A percentile compares a stretch with the other conserved stretches of the same genome.
These are phyloP conservation scores for Rubia peregrina DNA, from an alignment of 305 asterid genomes.

Conservation along the genomic window DNA sequence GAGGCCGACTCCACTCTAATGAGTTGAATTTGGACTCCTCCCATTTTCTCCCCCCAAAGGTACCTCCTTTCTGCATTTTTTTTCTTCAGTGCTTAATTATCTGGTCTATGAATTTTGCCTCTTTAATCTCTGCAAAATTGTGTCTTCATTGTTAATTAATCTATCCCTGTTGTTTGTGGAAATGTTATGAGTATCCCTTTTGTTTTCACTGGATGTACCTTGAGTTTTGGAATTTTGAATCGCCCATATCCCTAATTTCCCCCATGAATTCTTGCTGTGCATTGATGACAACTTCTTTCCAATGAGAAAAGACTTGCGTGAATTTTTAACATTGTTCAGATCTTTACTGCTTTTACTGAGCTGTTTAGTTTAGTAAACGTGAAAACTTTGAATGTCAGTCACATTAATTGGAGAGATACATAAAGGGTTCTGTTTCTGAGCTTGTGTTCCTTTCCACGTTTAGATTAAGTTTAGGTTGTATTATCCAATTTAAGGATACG, in stretches of 20 bases:
- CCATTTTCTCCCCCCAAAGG: constrained; percentile 26
- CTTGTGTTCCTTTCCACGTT: not conserved
- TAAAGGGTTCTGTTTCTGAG: not conserved
- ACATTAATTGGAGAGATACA: constrained; percentile 15
- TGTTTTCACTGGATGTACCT: not conserved
- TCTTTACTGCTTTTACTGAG: constrained; percentile 11
- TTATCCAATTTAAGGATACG: not conserved
- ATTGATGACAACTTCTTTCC: not conserved
- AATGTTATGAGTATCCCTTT: not conserved
- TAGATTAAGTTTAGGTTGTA: not conserved
- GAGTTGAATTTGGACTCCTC: not conserved
- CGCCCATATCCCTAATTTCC: constrained; percentile 1
- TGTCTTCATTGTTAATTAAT: not conserved
- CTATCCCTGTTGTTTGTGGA: not conserved
- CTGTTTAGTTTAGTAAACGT: not conserved
- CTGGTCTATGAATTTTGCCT: constrained; percentile 17
- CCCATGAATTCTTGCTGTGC: not conserved
- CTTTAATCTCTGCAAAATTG: not conserved
- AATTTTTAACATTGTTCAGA: constrained; percentile 10
- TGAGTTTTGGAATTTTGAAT: constrained; percentile 9
- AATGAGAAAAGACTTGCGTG: constrained; percentile 5
- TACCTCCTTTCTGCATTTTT: constrained; percentile 15
- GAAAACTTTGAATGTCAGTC: constrained; percentile 14
- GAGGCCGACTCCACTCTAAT: not conserved
- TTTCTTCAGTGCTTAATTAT: constrained; percentile 6